These are phyloP conservation scores for Ochetophila trinervis DNA, from an alignment of 306 rosid genomes.

Conservation along the genomic window DNA sequence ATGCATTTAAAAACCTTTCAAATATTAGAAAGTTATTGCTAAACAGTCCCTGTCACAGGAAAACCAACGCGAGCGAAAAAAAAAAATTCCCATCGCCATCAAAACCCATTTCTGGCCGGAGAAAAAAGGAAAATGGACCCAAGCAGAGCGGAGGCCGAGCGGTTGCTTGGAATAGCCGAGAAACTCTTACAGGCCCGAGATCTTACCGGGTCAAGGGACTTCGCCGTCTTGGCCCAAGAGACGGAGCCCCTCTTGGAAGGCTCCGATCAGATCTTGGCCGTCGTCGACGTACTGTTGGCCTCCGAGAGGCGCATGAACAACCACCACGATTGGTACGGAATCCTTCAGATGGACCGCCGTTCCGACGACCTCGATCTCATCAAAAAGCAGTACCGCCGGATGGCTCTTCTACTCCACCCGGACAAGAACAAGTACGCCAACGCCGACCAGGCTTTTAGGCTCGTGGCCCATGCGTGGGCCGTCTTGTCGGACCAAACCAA, in stretches of 20 bases:
- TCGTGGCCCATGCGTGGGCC: constrained; percentile 84
- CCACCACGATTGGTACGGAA: constrained; percentile 73
- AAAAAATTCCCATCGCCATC: background rate
- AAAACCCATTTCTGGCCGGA: background rate
- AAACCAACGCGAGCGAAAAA: background rate
- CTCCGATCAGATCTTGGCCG: constrained; percentile 87
- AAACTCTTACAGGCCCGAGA: constrained; percentile 70
- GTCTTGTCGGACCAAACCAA: constrained; percentile 54
- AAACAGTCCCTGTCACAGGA: background rate
- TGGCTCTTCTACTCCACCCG: constrained; percentile 77
- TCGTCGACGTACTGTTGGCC: constrained; percentile 68
- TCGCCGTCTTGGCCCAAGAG: constrained; percentile 83
- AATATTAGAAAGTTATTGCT: too few relatives aligned
- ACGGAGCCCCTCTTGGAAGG: constrained; percentile 82
- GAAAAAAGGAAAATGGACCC: constrained; percentile 23
- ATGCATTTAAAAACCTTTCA: too few relatives aligned
- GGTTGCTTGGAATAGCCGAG: constrained; percentile 74
- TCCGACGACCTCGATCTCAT: constrained; percentile 55
- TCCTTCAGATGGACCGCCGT: constrained; percentile 63
- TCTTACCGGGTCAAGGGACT: constrained; percentile 63
- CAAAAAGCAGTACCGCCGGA: constrained; percentile 62
- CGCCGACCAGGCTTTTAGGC: constrained; percentile 70
- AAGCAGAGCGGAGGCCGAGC: constrained; percentile 67
- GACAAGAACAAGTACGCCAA: constrained; percentile 68
- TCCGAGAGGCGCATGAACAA: constrained; percentile 54